Conservation (phyloP, 768 basidiomycete genomes). For the Boletales sp. region DNA sequence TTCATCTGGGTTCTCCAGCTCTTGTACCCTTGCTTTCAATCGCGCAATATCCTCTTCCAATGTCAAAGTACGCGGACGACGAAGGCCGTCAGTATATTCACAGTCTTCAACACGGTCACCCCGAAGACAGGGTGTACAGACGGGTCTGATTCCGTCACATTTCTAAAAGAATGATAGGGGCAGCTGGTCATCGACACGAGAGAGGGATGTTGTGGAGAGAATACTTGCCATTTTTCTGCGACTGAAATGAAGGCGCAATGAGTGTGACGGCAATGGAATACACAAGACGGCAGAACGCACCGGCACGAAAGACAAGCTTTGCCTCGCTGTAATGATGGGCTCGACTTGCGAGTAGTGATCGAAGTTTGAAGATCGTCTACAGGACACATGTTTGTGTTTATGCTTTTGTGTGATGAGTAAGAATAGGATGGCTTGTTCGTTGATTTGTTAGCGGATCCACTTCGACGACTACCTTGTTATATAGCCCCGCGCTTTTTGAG, state of each 20-base stretch:
- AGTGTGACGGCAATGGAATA: not conserved
- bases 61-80: conserved; percentile 54
- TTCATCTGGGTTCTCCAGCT: conserved; percentile 52
- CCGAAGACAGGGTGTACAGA: conserved; percentile 59
- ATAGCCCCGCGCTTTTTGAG: conserved; percentile 5
- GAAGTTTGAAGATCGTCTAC: conserved; percentile 5
- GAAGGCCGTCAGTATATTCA: conserved; percentile 65
- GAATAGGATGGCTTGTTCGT: not conserved
- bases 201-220: no score
- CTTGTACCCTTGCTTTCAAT: conserved; percentile 53
- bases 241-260: conserved; percentile 23
- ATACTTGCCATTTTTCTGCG: conserved; percentile 46
- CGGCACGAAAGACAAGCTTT: conserved; percentile 52
- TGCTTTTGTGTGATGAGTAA: not conserved
- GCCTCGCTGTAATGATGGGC: conserved; percentile 39
- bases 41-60: conserved; percentile 58
- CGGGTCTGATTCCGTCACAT: conserved; percentile 64
- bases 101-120: conserved; percentile 64
- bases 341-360: not conserved
- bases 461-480: not conserved
- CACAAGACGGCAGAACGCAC: conserved; percentile 25
- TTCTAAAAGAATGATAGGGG: conserved; percentile 36
- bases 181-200: not conserved
- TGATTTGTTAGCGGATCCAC: not conserved
- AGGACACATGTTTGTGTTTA: conserved; percentile 1